Evolutionary conservation across 164 flowering plant genomes (phyloP).

Genomic region (Macadamia integrifolia): DNA sequence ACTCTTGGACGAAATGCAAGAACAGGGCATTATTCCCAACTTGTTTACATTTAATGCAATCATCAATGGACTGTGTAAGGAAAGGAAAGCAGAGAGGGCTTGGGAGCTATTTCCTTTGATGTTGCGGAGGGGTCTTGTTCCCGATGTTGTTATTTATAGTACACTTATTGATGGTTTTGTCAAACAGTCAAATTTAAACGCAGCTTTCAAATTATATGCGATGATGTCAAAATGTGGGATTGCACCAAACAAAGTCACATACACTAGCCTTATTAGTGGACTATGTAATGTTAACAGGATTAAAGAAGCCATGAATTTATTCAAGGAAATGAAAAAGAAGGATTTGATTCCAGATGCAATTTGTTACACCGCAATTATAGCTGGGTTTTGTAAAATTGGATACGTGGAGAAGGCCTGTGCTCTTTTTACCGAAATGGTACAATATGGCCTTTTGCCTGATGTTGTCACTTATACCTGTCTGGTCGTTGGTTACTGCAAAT

Average conservation of each 20-base stretch:
- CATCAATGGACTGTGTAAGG: slow-evolving; percentile 38
- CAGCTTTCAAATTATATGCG: slow-evolving; percentile 33
- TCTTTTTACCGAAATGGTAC: slow-evolving; percentile 34
- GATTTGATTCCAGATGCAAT: slow-evolving; percentile 40
- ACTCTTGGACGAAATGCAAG: slow-evolving; percentile 35
- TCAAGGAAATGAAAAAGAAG: slow-evolving; percentile 33
- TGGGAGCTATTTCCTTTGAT: slow-evolving; percentile 40
- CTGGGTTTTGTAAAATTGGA: slow-evolving; percentile 41
- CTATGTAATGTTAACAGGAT: slow-evolving; percentile 20
- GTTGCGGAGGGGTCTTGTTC: slow-evolving; percentile 43
- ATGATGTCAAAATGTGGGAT: slow-evolving; percentile 39
- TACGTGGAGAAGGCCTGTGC: slow-evolving; percentile 36
- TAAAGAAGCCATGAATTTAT: slow-evolving; percentile 33
- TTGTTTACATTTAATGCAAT: slow-evolving; percentile 34
- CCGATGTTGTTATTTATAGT: slow-evolving; percentile 35
- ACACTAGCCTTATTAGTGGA: slow-evolving; percentile 40
- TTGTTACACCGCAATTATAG: slow-evolving; percentile 48
- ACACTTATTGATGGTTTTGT: slow-evolving; percentile 47
- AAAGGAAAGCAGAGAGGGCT: slow-evolving; percentile 27
- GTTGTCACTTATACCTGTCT: slow-evolving; percentile 51
- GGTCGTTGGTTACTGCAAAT: slow-evolving; percentile 43
- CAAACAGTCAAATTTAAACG: slow-evolving; percentile 30
- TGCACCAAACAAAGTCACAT: slow-evolving; percentile 28
- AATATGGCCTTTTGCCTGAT: slow-evolving; percentile 28
- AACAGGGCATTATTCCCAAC: slow-evolving; percentile 33